These are phyloP conservation scores for Colletotrichum eleusines DNA, from an alignment of 2,329 filamentous ascomycete species.

Conservation along the genomic window DNA sequence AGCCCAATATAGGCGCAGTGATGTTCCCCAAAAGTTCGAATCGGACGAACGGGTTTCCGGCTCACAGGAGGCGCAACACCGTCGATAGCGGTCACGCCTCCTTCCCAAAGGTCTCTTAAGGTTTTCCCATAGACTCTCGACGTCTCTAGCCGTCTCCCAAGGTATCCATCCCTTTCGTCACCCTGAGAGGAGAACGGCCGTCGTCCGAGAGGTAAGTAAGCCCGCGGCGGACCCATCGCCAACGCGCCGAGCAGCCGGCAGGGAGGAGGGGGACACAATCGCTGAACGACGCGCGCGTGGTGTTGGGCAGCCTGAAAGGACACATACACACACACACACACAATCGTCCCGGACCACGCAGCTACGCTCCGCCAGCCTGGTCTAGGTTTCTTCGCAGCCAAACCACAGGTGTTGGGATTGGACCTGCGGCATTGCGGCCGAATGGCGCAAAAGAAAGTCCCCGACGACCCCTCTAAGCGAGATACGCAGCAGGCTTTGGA, in stretches of 20 bases:
- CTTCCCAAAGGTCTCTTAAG: background rate
- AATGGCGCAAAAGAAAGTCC: conserved; percentile 2
- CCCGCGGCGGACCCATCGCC: conserved; percentile 2
- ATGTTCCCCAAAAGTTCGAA: background rate
- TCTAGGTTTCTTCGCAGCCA: background rate
- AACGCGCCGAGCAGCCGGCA: conserved; percentile 25
- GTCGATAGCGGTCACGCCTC: background rate
- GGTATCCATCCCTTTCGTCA: background rate
- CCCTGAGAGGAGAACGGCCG: background rate
- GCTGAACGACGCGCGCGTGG: background rate
- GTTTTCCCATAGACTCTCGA: background rate
- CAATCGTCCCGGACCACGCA: background rate
- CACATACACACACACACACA: no score
- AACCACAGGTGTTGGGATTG: background rate
- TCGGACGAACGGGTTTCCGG: conserved; percentile 30
- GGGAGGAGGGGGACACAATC: background rate
- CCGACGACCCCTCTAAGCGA: background rate
- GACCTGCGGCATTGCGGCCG: background rate
- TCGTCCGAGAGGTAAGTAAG: background rate
- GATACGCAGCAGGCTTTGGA: background rate
- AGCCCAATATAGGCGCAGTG: no score
- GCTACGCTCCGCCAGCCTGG: background rate
- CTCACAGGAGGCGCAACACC: background rate
- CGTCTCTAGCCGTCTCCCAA: background rate
- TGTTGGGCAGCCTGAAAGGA: background rate